Conservation (phyloP, 1,139 yeast species). For the Pichia sp. region DNA sequence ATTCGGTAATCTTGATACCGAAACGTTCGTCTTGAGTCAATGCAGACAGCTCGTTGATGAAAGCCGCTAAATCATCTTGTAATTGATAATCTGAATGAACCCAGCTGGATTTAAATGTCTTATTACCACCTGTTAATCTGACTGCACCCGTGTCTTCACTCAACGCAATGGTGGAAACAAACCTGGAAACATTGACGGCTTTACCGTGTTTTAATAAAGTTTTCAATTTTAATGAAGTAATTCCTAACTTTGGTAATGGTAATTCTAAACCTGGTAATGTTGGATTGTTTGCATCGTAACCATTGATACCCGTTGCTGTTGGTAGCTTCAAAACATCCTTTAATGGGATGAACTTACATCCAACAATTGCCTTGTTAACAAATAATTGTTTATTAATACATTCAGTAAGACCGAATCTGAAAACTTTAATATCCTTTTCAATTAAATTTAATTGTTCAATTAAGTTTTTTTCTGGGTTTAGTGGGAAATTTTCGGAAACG, state of each 20-base stretch:
- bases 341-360: slow-evolving; percentile 66
- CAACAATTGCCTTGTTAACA: slow-evolving; percentile 65
- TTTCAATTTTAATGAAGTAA: slow-evolving; percentile 58
- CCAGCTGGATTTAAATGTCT: slow-evolving; percentile 71
- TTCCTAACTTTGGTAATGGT: slow-evolving; percentile 65
- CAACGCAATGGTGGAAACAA: slow-evolving; percentile 63
- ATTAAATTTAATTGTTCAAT: slow-evolving; percentile 38
- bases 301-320: slow-evolving; percentile 58
- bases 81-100: slow-evolving; percentile 69
- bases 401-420: slow-evolving; percentile 76
- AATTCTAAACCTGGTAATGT: slow-evolving; percentile 66
- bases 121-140: slow-evolving; percentile 73
- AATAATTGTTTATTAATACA: slow-evolving; percentile 75
- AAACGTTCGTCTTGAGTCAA: slow-evolving; percentile 59
- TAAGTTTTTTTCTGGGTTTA: slow-evolving; percentile 30
- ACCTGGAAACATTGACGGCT: slow-evolving; percentile 65
- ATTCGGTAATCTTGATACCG: slow-evolving; percentile 58
- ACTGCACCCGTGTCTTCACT: slow-evolving; percentile 49
- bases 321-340: slow-evolving; percentile 53
- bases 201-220: slow-evolving; percentile 52
- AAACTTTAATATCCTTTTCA: slow-evolving; percentile 47
- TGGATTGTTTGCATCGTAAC: slow-evolving; percentile 59
- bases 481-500: slow-evolving; percentile 54
- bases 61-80: slow-evolving; percentile 40
- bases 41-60: slow-evolving; percentile 48